Evolutionary conservation across 768 basidiomycete genomes (phyloP), one percentile per base, ranked within the genome.

Genomic region (Fibroporia radiculosa): DNA sequence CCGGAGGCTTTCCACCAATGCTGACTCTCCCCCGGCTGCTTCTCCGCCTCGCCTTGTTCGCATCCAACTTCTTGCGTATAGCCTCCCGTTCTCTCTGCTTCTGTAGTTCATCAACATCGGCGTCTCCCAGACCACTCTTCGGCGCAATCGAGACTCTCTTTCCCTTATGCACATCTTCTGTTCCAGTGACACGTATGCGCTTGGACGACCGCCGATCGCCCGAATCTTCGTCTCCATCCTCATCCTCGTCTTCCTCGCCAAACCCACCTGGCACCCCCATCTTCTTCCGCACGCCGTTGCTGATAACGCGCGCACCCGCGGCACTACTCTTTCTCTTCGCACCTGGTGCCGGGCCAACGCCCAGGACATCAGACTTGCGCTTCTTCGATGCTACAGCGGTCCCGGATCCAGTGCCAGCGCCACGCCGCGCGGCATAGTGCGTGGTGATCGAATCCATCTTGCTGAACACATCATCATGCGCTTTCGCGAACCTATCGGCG

Each of bases 401-500:
- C 54, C 22, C 69, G n/a, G n/a, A n/a, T n/a, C n/a, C n/a, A 13
- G 16, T 47, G 10, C 40, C 60, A 16, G 34, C 39, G 8, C 57
- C 56, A 14, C 70, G 66, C 37, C 57, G 66, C 23, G 71, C 71
- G 4, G 75, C 69, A 53, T 76, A 76, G 48, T 75, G 73, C 10
- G 55, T 66, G 10, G 66, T 73, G 55, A 89, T 88, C 6, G 82
- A 80, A 52, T 85, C 83, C 87, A 90, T 90, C 70, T 77, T 82
- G 44, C 64, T 63, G 57, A 89, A 89, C 45, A 75, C 74, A 27
- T 73, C 69, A 44, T 80, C 72, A 54, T 91, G 87, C 20, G 68
- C 57, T 54, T 72, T 75, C 18, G 81, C 73, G 56, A 88, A 76
- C 37, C 69, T 56, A 43, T 60, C 61, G 3, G 42, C 51, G 11